A percentile compares a stretch with the other conserved stretches of the same genome.
Conservation (phyloP, 768 basidiomycete genomes). For the Pholiota microspora region DNA sequence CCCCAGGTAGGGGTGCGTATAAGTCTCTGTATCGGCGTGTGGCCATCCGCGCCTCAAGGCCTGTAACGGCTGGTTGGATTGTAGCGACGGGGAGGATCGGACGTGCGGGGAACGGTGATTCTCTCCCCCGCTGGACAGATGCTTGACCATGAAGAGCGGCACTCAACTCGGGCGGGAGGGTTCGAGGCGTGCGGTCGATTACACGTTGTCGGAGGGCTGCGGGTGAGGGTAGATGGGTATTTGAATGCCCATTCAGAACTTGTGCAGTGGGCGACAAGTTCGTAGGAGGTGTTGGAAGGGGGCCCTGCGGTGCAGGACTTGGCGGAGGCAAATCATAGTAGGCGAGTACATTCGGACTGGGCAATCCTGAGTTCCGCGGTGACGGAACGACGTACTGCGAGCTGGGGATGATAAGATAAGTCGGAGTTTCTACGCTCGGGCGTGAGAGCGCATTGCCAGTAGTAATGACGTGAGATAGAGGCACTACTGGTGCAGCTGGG, state of each 20-base stretch:
- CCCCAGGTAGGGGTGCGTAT: conserved; percentile 18
- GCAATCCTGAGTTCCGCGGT: conserved; percentile 20
- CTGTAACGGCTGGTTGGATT: conserved; percentile 11
- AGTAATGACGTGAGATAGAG: background rate
- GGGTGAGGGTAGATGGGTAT: conserved; percentile 13
- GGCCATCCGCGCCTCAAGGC: conserved; percentile 25
- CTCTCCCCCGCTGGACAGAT: conserved; percentile 42
- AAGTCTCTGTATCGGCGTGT: conserved; percentile 30
- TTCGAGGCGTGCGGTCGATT: conserved; percentile 17
- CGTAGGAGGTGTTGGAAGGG: conserved; percentile 36
- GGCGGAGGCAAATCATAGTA: conserved; percentile 52
- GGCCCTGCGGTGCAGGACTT: conserved; percentile 46
- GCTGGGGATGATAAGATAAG: background rate
- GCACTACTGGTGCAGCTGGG: background rate
- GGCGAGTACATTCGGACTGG: conserved; percentile 39
- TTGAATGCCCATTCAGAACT: background rate
- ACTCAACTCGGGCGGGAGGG: conserved; percentile 13
- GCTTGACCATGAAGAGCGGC: conserved; percentile 8
- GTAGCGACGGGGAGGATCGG: conserved; percentile 29
- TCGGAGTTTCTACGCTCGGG: background rate
- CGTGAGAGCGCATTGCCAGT: background rate
- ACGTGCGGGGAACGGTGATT: conserved; percentile 49
- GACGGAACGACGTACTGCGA: conserved; percentile 34
- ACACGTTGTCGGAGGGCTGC: conserved; percentile 22
- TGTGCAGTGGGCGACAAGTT: background rate